Conservation (phyloP, 2,329 filamentous ascomycete species). For the Hypoxylon sp. region DNA sequence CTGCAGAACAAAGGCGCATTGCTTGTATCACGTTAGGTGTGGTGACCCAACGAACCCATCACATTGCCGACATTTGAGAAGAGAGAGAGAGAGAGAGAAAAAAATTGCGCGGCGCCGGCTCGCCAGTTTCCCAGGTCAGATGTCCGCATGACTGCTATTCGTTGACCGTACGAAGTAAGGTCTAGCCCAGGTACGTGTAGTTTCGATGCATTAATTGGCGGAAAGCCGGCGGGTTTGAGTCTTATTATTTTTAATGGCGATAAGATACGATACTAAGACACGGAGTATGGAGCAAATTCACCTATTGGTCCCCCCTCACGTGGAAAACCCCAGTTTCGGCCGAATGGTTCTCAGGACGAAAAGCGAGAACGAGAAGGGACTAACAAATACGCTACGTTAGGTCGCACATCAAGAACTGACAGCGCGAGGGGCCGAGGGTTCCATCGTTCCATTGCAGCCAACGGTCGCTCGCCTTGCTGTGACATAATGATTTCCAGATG, state of each 20-base stretch:
- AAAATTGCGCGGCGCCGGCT: slow-evolving; percentile 23
- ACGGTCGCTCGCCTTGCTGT: slow-evolving; percentile 16
- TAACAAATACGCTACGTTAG: neutral
- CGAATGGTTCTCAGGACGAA: slow-evolving; percentile 21
- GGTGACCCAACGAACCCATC: slow-evolving; percentile 20
- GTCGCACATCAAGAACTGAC: slow-evolving; percentile 4
- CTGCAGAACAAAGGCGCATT: slow-evolving; percentile 38
- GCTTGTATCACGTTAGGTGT: slow-evolving; percentile 33
- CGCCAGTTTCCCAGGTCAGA: slow-evolving; percentile 7
- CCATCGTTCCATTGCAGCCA: slow-evolving; percentile 34
- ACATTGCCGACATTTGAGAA: slow-evolving; percentile 10
- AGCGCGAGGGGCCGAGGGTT: slow-evolving; percentile 18
- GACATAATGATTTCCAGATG: slow-evolving; percentile 41
- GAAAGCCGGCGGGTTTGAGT: slow-evolving; percentile 9
- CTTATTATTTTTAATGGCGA: slow-evolving; percentile 19
- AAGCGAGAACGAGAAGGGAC: slow-evolving; percentile 15
- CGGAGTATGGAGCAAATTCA: slow-evolving; percentile 24
- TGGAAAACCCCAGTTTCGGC: slow-evolving; percentile 38
- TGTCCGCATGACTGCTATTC: slow-evolving; percentile 19
- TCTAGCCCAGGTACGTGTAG: neutral
- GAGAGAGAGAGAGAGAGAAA: neutral
- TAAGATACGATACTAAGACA: slow-evolving; percentile 27
- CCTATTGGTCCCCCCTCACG: slow-evolving; percentile 28
- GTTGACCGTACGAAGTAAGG: slow-evolving; percentile 20
- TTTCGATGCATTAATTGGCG: neutral